Evolutionary conservation across 2,329 filamentous ascomycete species (phyloP).

Genomic region (Helotiales sp.): DNA sequence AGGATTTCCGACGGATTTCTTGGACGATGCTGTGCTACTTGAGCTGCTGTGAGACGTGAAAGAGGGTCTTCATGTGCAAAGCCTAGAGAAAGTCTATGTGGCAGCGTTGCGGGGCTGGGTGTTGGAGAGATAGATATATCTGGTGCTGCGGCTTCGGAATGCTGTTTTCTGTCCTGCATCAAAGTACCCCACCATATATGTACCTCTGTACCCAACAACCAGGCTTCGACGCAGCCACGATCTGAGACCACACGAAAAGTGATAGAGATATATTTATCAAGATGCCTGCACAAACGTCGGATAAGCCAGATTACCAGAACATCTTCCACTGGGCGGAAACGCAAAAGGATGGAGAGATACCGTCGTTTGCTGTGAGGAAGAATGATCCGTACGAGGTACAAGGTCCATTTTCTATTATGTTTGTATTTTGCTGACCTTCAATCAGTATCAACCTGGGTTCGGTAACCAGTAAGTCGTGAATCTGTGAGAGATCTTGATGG

Average conservation of each 20-base stretch:
- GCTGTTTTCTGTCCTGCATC: not conserved
- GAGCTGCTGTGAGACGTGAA: not conserved
- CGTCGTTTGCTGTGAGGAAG: constrained; percentile 52
- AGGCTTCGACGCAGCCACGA: not conserved
- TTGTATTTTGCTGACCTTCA: constrained; percentile 8
- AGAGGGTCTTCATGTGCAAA: not conserved
- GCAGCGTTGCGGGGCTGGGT: not conserved
- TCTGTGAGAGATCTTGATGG: not conserved
- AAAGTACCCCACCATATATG: not conserved
- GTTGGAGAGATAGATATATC: not conserved
- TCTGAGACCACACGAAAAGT: not conserved
- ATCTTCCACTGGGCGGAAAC: constrained; percentile 60
- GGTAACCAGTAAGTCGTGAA: constrained; percentile 38
- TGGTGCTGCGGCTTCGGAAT: not conserved
- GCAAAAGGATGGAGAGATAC: constrained; percentile 55
- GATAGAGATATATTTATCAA: not conserved
- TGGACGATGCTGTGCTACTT: not conserved
- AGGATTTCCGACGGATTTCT: not conserved
- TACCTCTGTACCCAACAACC: too few species aligned
- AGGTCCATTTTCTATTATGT: constrained; percentile 12
- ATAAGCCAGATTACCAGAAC: constrained; percentile 44
- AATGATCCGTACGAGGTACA: constrained; percentile 54
- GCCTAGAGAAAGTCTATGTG: not conserved
- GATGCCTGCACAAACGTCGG: constrained; percentile 2
- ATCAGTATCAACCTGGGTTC: constrained; percentile 56